phyloP scores from a whole-genome alignment of 2,329 filamentous ascomycete species.

The Bipolaris sorokiniana region DNA sequence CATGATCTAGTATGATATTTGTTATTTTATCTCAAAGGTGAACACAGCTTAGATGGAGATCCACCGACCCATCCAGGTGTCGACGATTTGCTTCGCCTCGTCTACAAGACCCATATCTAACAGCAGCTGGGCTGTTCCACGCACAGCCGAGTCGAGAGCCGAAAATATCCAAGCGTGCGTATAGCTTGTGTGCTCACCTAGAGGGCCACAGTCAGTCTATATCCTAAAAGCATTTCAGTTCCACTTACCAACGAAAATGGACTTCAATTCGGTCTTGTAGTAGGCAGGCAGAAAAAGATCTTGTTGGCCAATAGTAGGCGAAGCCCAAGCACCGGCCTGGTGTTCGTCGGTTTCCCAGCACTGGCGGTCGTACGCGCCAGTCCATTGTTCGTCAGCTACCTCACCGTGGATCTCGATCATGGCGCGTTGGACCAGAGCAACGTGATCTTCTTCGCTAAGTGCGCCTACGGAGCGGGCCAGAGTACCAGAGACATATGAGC shows the following conservation, averaged over 20 bases:
- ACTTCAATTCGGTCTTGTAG: constrained; percentile 71
- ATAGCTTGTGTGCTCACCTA: constrained; percentile 49
- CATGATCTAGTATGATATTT: background rate
- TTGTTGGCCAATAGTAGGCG: constrained; percentile 68
- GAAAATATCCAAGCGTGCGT: constrained; percentile 75
- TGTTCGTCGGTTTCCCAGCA: constrained; percentile 70
- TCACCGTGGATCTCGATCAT: constrained; percentile 72
- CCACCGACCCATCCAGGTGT: constrained; percentile 74
- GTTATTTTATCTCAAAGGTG: constrained; percentile 8
- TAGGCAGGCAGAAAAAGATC: constrained; percentile 74
- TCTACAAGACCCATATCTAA: constrained; percentile 70
- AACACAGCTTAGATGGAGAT: constrained; percentile 45
- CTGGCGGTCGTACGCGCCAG: constrained; percentile 67
- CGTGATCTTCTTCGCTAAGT: constrained; percentile 65
- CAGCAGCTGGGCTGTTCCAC: constrained; percentile 68
- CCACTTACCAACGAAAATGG: constrained; percentile 73
- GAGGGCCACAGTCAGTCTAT: background rate
- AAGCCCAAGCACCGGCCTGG: constrained; percentile 67
- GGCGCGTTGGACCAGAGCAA: constrained; percentile 66
- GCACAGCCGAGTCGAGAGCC: constrained; percentile 70
- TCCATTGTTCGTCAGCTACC: constrained; percentile 66
- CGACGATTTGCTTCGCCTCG: constrained; percentile 68
- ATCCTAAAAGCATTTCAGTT: constrained; percentile 35
- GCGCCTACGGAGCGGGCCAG: constrained; percentile 55
- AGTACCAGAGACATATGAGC: constrained; percentile 61